Conservation (phyloP, 331 rosid genomes). For the Cucumis variabilis region DNA sequence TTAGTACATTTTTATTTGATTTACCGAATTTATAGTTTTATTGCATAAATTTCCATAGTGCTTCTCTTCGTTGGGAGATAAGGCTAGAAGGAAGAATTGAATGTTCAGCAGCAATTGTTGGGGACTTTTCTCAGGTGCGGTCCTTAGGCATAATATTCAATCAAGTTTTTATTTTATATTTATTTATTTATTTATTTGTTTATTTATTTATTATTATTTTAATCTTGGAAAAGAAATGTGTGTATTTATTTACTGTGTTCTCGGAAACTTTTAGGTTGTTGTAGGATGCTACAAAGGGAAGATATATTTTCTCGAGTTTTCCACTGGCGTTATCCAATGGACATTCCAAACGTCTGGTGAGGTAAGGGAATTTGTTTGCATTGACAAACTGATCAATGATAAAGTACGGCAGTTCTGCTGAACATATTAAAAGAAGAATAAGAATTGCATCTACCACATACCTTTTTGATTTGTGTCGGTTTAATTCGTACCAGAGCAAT, state of each 20-base stretch:
- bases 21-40: slow-evolving; percentile 30
- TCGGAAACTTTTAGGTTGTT: slow-evolving; percentile 60
- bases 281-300: slow-evolving; percentile 95
- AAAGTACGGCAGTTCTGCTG: not conserved
- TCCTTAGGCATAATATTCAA: no score
- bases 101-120: slow-evolving; percentile 82
- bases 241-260: not conserved
- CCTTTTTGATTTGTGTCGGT: not conserved
- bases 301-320: slow-evolving; percentile 79
- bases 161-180: no score
- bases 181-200: no score
- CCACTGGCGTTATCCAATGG: slow-evolving; percentile 74
- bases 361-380: slow-evolving; percentile 51
- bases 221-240: not conserved
- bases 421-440: not conserved
- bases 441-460: not conserved
- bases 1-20: not conserved
- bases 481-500: not conserved
- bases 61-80: slow-evolving; percentile 84
- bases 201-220: no score
- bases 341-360: slow-evolving; percentile 85
- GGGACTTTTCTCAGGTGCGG: slow-evolving; percentile 80
- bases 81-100: slow-evolving; percentile 87
- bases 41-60: slow-evolving; percentile 67
- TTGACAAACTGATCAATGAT: slow-evolving; percentile 8